These are phyloP conservation scores for Russula earlei DNA, from an alignment of 768 basidiomycete species.

Conservation along the genomic window DNA sequence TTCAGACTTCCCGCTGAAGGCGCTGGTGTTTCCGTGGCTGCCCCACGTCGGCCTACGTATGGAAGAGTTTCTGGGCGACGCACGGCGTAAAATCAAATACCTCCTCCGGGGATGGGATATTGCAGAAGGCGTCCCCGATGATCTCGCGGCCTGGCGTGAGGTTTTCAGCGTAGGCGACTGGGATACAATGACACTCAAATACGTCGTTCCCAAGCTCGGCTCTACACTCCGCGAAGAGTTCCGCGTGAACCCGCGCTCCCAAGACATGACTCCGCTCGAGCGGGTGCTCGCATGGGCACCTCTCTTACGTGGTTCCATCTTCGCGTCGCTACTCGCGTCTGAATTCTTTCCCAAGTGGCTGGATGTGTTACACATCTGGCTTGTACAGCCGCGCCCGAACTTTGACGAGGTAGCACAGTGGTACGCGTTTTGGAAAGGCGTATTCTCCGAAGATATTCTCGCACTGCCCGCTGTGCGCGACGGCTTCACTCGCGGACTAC, in stretches of 20 bases:
- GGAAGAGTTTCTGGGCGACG: slow-evolving; percentile 80
- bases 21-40: slow-evolving; percentile 92
- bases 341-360: slow-evolving; percentile 99
- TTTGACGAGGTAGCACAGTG: slow-evolving; percentile 91
- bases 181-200: slow-evolving; percentile 86
- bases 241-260: slow-evolving; percentile 81
- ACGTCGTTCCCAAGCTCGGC: slow-evolving; percentile 86
- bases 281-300: slow-evolving; percentile 69
- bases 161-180: slow-evolving; percentile 77
- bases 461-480: slow-evolving; percentile 53
- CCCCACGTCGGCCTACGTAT: slow-evolving; percentile 76
- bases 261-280: slow-evolving; percentile 76
- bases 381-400: slow-evolving; percentile 78
- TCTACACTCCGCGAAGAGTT: slow-evolving; percentile 75
- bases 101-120: slow-evolving; percentile 68
- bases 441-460: slow-evolving; percentile 66
- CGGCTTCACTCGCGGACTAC: slow-evolving; percentile 82
- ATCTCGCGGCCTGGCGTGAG: slow-evolving; percentile 66
- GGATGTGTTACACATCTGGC: slow-evolving; percentile 84
- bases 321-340: slow-evolving; percentile 75
- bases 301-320: slow-evolving; percentile 64
- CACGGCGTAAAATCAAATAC: slow-evolving; percentile 75
- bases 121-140: slow-evolving; percentile 64
- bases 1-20: slow-evolving; percentile 52
- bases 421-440: slow-evolving; percentile 83